phyloP scores from a whole-genome alignment of 2,329 filamentous ascomycete genomes.

The Paraphaeosphaeria minitans region DNA sequence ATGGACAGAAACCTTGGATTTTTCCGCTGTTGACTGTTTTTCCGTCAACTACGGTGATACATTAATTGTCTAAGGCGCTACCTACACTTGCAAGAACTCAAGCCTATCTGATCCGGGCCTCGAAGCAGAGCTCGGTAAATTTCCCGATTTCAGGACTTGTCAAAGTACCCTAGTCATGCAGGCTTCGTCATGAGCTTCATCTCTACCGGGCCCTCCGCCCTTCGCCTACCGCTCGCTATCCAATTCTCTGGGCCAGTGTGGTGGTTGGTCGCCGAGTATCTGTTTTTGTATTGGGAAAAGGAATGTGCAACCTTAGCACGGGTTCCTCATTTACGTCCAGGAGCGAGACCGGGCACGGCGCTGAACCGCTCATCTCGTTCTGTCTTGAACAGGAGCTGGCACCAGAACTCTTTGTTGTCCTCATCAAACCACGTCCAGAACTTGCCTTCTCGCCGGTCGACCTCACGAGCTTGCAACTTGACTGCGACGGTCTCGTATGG shows the following conservation, averaged over 20 bases:
- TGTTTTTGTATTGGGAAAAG: background rate
- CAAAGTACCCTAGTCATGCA: background rate
- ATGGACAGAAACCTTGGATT: background rate
- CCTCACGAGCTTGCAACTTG: slow-evolving; percentile 91
- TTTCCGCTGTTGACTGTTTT: slow-evolving; percentile 2
- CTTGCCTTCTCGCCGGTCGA: slow-evolving; percentile 84
- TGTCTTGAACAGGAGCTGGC: slow-evolving; percentile 97
- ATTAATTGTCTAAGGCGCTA: background rate
- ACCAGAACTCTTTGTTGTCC: slow-evolving; percentile 95
- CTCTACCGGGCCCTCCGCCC: slow-evolving; percentile 5
- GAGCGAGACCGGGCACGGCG: slow-evolving; percentile 68
- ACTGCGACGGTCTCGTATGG: slow-evolving; percentile 98
- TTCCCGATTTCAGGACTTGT: background rate
- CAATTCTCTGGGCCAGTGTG: background rate
- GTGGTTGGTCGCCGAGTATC: background rate
- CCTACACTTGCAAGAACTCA: slow-evolving; percentile 1
- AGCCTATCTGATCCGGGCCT: background rate
- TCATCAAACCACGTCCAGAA: slow-evolving; percentile 96
- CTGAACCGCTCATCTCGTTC: slow-evolving; percentile 90
- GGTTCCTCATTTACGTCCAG: slow-evolving; percentile 45
- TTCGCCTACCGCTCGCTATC: background rate
- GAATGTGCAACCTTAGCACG: background rate
- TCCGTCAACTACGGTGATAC: slow-evolving; percentile 6
- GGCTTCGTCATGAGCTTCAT: background rate
- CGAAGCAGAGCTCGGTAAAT: background rate